phyloP scores from a whole-genome alignment of 306 rosid genomes.

The Prunus fruticosa region DNA sequence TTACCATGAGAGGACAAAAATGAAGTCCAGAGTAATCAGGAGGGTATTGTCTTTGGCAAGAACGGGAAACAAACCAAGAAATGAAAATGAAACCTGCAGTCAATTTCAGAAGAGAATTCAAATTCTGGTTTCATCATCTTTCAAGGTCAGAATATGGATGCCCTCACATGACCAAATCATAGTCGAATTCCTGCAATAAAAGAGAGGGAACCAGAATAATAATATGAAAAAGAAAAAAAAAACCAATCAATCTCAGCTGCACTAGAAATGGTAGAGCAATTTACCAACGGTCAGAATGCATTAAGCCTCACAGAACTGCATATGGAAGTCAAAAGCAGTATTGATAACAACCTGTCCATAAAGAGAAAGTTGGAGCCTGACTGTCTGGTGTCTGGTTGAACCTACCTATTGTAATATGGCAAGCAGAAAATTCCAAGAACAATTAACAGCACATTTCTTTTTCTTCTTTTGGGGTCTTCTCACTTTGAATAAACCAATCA shows the following conservation, averaged over 20 bases:
- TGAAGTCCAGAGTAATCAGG: background rate
- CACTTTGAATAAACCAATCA: background rate
- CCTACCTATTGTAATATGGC: background rate
- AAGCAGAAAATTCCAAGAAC: conserved; percentile 16
- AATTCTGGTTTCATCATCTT: conserved; percentile 19
- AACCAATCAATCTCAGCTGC: background rate
- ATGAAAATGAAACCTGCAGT: no score
- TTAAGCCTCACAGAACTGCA: background rate
- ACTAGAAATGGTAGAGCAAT: background rate
- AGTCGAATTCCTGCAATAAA: conserved; percentile 32
- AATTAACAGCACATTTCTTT: background rate
- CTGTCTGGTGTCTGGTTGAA: background rate
- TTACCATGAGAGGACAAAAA: background rate
- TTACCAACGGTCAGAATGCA: background rate
- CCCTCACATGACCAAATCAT: conserved; percentile 22
- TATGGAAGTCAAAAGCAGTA: background rate
- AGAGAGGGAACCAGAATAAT: conserved; percentile 4
- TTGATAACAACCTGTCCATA: background rate
- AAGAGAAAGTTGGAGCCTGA: background rate
- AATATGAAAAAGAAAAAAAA: no score
- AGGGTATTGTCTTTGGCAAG: background rate
- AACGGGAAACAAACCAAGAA: background rate
- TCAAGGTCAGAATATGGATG: background rate
- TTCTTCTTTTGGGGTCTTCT: background rate
- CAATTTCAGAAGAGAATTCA: background rate